Base-by-base conservation (phyloP, 2,329 filamentous ascomycete species). In the Diaporthe amygdali region DNA sequence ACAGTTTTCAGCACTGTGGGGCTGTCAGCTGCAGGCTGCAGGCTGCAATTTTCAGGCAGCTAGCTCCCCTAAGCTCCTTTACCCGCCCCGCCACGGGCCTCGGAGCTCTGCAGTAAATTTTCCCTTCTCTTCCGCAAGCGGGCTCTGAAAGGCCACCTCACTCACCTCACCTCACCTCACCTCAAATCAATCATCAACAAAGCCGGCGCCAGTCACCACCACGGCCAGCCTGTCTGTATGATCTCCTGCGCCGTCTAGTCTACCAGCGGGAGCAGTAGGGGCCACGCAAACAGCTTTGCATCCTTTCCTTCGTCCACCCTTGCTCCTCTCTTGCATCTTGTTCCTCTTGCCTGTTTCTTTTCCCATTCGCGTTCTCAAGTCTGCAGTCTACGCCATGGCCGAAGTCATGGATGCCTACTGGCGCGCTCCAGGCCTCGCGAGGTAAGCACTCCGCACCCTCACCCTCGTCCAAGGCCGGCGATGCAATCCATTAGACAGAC, bases 321-420 rank as follows among this genome's bases (percentile, higher is more conserved):
- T 22, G n/a, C n/a, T n/a, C n/a, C n/a, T n/a, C n/a, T n/a, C n/a
- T n/a, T n/a, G n/a, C n/a, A n/a, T n/a, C n/a, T n/a, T 47, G 9
- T 12, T 39, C 5, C 37, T 39, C 37, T 39, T 39, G 15, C 37
- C 10, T 14, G 37, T 39, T 14, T 39, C 37, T 39, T 14, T 51
- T 22, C 20, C 5, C 25, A 20, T n/a, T n/a, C 41, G 49, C n/a
- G 27, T 37, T 49, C 52, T 47, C 8, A 22, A 37, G 22, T 25
- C 25, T 15, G 10, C 67, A 63, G 46, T 20, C 25, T 10, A 49
- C 74, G 76, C 63, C 22, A 84, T 84, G 83, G 79, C 82, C 71
- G 83, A 84, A 52, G 74, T 85, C 44, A 76, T 81, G 74, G 79
- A 80, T 66, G 78, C 77, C 70, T 86, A 82, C 75, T 84, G 81